Conservation (phyloP, 371 early-diverging fungal genomes). For the Mortierella sp. region DNA sequence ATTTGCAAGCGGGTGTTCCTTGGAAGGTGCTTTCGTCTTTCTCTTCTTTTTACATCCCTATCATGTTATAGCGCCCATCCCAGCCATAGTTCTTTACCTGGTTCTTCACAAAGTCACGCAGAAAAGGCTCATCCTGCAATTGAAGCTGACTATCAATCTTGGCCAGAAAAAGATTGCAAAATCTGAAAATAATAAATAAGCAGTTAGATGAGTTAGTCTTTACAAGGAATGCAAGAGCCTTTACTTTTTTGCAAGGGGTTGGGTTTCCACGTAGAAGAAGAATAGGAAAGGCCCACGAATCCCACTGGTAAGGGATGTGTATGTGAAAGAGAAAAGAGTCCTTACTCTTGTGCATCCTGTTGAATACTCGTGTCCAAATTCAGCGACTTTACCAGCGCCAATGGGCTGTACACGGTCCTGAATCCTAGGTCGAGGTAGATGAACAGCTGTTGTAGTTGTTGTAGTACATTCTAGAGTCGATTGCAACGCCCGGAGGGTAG, state of each 20-base stretch:
- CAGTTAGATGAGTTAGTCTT: too few species aligned
- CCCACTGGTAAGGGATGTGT: too few species aligned
- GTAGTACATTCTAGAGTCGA: conserved; percentile 33
- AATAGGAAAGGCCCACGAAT: too few species aligned
- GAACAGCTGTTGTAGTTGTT: conserved; percentile 55
- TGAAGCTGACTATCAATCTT: conserved; percentile 42
- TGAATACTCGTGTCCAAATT: conserved; percentile 54
- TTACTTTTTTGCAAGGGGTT: too few species aligned
- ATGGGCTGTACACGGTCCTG: conserved; percentile 48
- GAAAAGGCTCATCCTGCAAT: conserved; percentile 10
- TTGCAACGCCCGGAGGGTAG: neutral
- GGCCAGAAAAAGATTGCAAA: conserved; percentile 52
- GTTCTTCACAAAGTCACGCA: conserved; percentile 28
- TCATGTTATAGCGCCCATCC: neutral
- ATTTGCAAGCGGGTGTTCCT: too few species aligned
- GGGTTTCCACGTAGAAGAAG: too few species aligned
- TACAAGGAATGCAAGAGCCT: too few species aligned
- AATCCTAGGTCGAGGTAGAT: conserved; percentile 37
- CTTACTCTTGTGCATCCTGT: conserved; percentile 65
- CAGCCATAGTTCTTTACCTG: conserved; percentile 13
- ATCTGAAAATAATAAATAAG: conserved; percentile 23
- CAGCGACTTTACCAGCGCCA: conserved; percentile 49
- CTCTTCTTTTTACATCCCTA: too few species aligned
- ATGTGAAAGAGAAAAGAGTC: neutral
- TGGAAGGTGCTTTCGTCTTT: too few species aligned